Base-by-base conservation (phyloP, 768 basidiomycete species). In the Leccinum ochraceum region DNA sequence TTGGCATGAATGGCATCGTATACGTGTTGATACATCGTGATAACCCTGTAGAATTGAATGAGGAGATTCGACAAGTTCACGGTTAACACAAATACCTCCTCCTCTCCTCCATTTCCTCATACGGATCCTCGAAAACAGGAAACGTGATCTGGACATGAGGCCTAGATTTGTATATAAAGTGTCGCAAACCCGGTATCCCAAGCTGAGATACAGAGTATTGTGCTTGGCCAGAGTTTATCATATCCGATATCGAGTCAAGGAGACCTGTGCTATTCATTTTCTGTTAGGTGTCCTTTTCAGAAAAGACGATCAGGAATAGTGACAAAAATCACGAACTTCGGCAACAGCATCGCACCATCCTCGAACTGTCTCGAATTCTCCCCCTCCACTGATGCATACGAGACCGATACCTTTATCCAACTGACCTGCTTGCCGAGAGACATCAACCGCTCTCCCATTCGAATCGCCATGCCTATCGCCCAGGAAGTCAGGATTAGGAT, bases 81-180 rank as follows among this genome's bases (percentile, higher is more conserved):
- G 36, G 5, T 5, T 39, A 53, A n/a, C 57, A 2, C 20, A 50
- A 77, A 49, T 62, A 88, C 89, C 92, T 81, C 61, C 85, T 79
- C 57, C 79, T 81, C 60, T 88, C 86, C 46, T 83, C 79, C 0
- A 77, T 64, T 36, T 78, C 79, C 48, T 88, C 85, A 66, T 97
- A 96, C 6, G 90, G 91, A 17, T 91, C 92, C 69, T 95, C 93
- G 73, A 89, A 95, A n/a, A 75, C 71, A 3, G 97, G 95, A 63
- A 81, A 76, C 0, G 95, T 97, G 37, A 96, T 82, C 71, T 99
- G 97, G 20, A 99, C 95, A 67, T 92, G 86, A 7, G 84, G 78
- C 13, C 93, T 82, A 10, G 92, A 93, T 76, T 98, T 98, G 80
- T 98, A 98, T 53, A 98, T 77, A 70, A 98, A 99, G 73, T 99